Percentiles rank a stretch among this genome's conserved stretches.
These are phyloP conservation scores for Recurvomyces mirabilis DNA, from an alignment of 495 filamentous ascomycete species.

Conservation along the genomic window DNA sequence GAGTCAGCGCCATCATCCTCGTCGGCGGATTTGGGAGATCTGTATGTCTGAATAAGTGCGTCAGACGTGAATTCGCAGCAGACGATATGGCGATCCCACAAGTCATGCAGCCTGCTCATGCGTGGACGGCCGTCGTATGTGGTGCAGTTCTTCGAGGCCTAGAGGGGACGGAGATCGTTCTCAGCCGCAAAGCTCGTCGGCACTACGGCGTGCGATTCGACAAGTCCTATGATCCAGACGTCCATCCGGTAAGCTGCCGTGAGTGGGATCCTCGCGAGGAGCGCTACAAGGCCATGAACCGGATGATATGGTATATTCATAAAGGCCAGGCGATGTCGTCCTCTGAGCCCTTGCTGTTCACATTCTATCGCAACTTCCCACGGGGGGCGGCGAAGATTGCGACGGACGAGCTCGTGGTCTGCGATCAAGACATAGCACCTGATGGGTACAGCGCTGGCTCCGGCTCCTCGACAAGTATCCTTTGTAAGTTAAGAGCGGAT, in stretches of 20 bases:
- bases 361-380: constrained; percentile 64
- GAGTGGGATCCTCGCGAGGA: constrained; percentile 65
- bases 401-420: constrained; percentile 60
- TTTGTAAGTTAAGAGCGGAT: constrained; percentile 59
- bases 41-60: constrained; percentile 25
- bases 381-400: constrained; percentile 51
- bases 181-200: constrained; percentile 26
- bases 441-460: too few relatives aligned
- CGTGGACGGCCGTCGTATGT: constrained; percentile 28
- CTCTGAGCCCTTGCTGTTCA: constrained; percentile 52
- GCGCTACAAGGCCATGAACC: constrained; percentile 61
- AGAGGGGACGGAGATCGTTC: constrained; percentile 20
- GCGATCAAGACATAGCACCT: constrained; percentile 51
- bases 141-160: constrained; percentile 30
- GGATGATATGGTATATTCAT: constrained; percentile 68
- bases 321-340: constrained; percentile 48
- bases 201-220: constrained; percentile 34
- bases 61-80: constrained; percentile 27
- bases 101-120: constrained; percentile 34
- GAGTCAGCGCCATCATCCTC: constrained; percentile 25
- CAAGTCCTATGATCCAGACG: constrained; percentile 51
- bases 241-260: constrained; percentile 51
- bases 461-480: constrained; percentile 37
- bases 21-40: constrained; percentile 36
- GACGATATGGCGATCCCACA: constrained; percentile 25